Evolutionary conservation across 139 green algal genomes (phyloP).

Genomic region (Tetradesmus obliquus): DNA sequence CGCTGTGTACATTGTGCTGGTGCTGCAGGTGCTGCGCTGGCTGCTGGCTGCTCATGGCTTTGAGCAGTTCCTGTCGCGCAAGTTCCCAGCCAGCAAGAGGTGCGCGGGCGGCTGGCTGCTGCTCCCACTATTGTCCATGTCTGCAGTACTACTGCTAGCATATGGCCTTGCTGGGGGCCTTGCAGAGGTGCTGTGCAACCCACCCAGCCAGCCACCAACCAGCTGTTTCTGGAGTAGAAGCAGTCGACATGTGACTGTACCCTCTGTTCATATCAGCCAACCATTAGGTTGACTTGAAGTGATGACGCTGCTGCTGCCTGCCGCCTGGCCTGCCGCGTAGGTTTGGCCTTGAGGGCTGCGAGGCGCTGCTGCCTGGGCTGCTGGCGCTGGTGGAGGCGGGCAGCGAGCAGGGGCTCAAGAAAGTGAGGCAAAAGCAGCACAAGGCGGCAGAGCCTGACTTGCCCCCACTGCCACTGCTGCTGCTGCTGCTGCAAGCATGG

Average conservation of each 20-base stretch:
- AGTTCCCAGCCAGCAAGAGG: slow-evolving; percentile 74
- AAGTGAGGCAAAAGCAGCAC: not conserved
- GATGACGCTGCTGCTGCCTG: not conserved
- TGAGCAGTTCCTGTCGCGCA: slow-evolving; percentile 67
- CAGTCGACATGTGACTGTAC: too few species aligned
- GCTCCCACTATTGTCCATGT: too few species aligned
- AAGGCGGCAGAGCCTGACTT: not conserved
- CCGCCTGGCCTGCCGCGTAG: slow-evolving; percentile 36
- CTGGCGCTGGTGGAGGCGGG: slow-evolving; percentile 51
- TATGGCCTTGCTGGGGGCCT: too few species aligned
- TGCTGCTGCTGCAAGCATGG: not conserved
- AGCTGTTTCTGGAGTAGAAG: too few species aligned
- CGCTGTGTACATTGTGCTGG: not conserved
- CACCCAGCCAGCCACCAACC: too few species aligned
- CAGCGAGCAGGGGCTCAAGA: not conserved
- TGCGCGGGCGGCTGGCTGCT: not conserved
- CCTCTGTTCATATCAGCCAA: too few species aligned
- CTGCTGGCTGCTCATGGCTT: slow-evolving; percentile 57
- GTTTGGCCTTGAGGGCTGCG: slow-evolving; percentile 79
- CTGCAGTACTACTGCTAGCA: too few species aligned
- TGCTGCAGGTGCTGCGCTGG: slow-evolving; percentile 23
- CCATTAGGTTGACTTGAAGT: too few species aligned
- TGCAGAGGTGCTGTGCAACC: too few species aligned
- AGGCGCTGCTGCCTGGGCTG: slow-evolving; percentile 69
- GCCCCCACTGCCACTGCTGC: too few species aligned